These are phyloP conservation scores for Zygotorulaspora sp. DNA, from an alignment of 805 yeast species.

Conservation along the genomic window DNA sequence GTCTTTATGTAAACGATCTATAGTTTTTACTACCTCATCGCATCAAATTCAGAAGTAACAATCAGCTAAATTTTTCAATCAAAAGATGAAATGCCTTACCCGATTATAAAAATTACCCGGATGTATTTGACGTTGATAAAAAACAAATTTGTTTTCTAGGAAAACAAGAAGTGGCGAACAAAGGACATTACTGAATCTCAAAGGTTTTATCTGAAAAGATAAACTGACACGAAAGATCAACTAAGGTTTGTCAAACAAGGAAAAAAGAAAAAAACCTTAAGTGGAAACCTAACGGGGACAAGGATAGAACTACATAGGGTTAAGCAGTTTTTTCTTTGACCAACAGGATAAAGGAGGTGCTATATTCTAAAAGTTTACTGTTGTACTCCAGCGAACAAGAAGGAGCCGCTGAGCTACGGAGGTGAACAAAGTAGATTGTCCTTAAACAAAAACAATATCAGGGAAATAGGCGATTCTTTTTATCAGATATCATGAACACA, in stretches of 20 bases:
- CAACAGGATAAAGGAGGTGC: neutral
- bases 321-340: neutral
- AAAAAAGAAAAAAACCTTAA: constrained; percentile 11
- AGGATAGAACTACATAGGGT: neutral
- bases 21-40: constrained; percentile 10
- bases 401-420: neutral
- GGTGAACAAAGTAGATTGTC: no score
- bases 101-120: constrained; percentile 12
- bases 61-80: constrained; percentile 7
- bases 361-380: neutral
- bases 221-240: constrained; percentile 13
- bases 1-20: no score
- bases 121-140: constrained; percentile 1
- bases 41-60: constrained; percentile 10
- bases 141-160: neutral
- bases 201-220: constrained; percentile 8
- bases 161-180: constrained; percentile 9
- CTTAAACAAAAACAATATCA: no score
- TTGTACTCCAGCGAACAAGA: no score
- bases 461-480: no score
- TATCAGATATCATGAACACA: constrained; percentile 6
- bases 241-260: constrained; percentile 5
- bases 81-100: no score
- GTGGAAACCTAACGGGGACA: constrained; percentile 4
- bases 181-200: constrained; percentile 4